These are phyloP conservation scores for Neocucurbitaria cava DNA, from an alignment of 2,329 filamentous ascomycete species.

Conservation along the genomic window DNA sequence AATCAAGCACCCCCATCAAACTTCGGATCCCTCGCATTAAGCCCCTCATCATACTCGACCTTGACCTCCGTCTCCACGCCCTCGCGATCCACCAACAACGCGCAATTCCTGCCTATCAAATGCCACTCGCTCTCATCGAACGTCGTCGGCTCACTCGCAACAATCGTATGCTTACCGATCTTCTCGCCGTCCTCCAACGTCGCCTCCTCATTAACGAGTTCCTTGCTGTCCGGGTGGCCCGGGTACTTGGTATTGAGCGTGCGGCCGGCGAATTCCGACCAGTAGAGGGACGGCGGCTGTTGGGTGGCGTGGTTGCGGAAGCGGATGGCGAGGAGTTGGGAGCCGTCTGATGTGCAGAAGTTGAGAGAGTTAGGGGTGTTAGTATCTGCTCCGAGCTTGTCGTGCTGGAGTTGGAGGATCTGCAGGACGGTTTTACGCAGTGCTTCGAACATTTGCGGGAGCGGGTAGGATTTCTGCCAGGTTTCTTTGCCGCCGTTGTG, in stretches of 20 bases:
- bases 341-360: slow-evolving; percentile 60
- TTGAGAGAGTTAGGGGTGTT: slow-evolving; percentile 59
- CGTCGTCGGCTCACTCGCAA: slow-evolving; percentile 63
- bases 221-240: slow-evolving; percentile 53
- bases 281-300: slow-evolving; percentile 61
- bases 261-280: slow-evolving; percentile 57
- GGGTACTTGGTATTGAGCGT: slow-evolving; percentile 62
- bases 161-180: slow-evolving; percentile 60
- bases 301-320: slow-evolving; percentile 61
- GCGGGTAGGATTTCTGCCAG: slow-evolving; percentile 54
- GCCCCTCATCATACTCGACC: slow-evolving; percentile 46
- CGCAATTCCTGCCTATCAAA: slow-evolving; percentile 58
- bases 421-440: slow-evolving; percentile 56
- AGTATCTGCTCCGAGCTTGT: slow-evolving; percentile 45
- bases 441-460: slow-evolving; percentile 54
- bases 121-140: slow-evolving; percentile 61
- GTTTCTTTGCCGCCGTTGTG: slow-evolving; percentile 43
- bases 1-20: slow-evolving; percentile 15
- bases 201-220: slow-evolving; percentile 43
- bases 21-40: slow-evolving; percentile 52
- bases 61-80: slow-evolving; percentile 47
- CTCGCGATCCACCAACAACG: slow-evolving; percentile 52
- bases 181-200: slow-evolving; percentile 48
- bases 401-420: slow-evolving; percentile 56
- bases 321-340: slow-evolving; percentile 57